These are phyloP conservation scores for Prunus salicina DNA, from an alignment of 306 rosid genomes.

Conservation along the genomic window DNA sequence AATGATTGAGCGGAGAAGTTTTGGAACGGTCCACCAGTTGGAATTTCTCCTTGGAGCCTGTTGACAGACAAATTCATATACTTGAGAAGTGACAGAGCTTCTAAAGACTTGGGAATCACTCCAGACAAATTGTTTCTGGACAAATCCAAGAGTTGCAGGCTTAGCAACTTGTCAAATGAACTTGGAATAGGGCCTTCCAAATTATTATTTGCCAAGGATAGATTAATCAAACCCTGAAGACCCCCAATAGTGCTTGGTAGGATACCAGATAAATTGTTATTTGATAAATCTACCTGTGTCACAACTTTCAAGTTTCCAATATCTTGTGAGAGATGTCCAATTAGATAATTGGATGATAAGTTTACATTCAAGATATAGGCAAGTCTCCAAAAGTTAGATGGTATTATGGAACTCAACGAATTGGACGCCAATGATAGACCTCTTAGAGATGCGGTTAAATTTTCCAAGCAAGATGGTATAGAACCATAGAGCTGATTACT, in stretches of 20 bases:
- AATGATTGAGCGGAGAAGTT: not conserved
- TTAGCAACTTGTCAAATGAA: too few species aligned
- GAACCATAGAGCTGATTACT: not conserved
- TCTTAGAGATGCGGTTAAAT: not conserved
- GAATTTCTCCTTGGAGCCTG: slow-evolving; percentile 25
- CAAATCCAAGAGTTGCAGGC: too few species aligned
- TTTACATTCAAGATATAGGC: not conserved
- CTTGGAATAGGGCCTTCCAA: too few species aligned
- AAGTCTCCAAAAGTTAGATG: not conserved
- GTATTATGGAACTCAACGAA: not conserved
- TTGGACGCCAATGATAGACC: accelerated
- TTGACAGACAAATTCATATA: not conserved
- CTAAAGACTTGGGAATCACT: too few species aligned
- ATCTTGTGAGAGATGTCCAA: not conserved
- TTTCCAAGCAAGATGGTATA: not conserved
- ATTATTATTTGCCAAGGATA: too few species aligned
- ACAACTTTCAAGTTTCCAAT: not conserved
- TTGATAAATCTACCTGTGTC: accelerated
- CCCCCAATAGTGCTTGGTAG: not conserved
- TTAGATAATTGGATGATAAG: not conserved
- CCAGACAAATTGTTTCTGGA: too few species aligned
- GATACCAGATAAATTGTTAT: not conserved
- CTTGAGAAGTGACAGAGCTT: too few species aligned
- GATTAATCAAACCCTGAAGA: not conserved
- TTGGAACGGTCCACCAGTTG: slow-evolving; percentile 17